Evolutionary conservation across 2,329 filamentous ascomycete species (phyloP).

Genomic region (Beauveria scarabaeidicola): DNA sequence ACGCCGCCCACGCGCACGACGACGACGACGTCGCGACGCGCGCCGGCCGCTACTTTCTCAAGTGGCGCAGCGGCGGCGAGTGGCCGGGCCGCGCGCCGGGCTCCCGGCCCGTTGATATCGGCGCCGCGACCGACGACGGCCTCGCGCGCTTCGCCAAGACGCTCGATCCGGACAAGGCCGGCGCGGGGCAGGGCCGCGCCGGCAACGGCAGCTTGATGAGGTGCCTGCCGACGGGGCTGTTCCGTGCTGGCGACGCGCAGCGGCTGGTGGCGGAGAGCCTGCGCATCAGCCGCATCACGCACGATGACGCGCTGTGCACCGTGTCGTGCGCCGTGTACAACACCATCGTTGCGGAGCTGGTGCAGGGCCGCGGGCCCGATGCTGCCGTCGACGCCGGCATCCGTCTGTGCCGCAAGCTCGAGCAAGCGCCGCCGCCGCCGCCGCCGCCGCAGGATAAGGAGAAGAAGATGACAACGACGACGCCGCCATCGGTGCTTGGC

Average conservation of each 20-base stretch:
- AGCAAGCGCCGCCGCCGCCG: constrained; percentile 2
- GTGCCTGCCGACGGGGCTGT: constrained; percentile 36
- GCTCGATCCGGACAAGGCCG: constrained; percentile 23
- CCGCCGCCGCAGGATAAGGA: neutral
- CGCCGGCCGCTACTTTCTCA: constrained; percentile 31
- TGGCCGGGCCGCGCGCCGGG: constrained; percentile 33
- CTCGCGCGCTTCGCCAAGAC: constrained; percentile 22
- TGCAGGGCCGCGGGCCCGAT: constrained; percentile 17
- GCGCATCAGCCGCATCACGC: constrained; percentile 31
- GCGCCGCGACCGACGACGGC: constrained; percentile 29
- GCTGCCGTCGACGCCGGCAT: constrained; percentile 24
- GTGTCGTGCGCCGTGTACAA: constrained; percentile 33
- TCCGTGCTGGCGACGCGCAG: constrained; percentile 21
- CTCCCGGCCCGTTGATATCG: constrained; percentile 29
- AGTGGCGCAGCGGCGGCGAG: constrained; percentile 32
- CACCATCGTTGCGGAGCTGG: constrained; percentile 25
- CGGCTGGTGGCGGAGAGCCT: constrained; percentile 23
- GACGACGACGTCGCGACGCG: constrained; percentile 19
- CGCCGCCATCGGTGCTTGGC: constrained; percentile 13
- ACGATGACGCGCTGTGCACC: constrained; percentile 28
- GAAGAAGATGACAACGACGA: neutral
- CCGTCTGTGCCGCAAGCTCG: constrained; percentile 16
- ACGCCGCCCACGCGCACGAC: neutral
- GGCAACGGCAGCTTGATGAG: constrained; percentile 42
- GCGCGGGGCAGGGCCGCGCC: constrained; percentile 29